Percentiles rank a stretch among this genome's conserved stretches.
These are phyloP conservation scores for Plasmodium vivax DNA, from an alignment of 169 alveolate species.

Conservation along the genomic window DNA sequence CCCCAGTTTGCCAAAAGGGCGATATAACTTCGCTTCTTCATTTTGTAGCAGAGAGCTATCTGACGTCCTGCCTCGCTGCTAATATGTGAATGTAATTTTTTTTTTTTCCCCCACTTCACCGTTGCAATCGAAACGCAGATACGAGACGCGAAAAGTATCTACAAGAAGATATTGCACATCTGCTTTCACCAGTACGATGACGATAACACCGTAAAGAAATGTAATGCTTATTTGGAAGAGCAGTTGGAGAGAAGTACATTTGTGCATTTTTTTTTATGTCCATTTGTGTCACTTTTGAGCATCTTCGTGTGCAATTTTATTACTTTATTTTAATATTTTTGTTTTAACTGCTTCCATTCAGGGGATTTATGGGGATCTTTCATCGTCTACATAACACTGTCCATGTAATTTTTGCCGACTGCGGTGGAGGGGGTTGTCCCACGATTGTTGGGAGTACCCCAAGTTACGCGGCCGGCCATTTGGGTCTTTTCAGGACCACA, in stretches of 20 bases:
- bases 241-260: background rate
- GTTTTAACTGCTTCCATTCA: background rate
- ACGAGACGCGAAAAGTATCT: slow-evolving; percentile 56
- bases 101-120: background rate
- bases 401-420: slow-evolving; percentile 25
- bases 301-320: background rate
- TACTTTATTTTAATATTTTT: slow-evolving; percentile 4
- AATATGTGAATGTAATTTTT: background rate
- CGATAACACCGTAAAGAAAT: slow-evolving; percentile 57
- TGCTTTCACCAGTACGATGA: slow-evolving; percentile 66
- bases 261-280: background rate
- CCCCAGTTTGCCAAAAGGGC: background rate
- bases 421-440: background rate
- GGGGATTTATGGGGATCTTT: slow-evolving; percentile 75
- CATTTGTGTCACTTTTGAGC: background rate
- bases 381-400: slow-evolving; percentile 54
- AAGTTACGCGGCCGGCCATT: background rate
- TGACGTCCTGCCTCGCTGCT: background rate
- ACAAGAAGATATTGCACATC: slow-evolving; percentile 31
- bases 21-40: background rate
- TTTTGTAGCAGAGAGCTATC: background rate
- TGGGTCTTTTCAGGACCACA: background rate
- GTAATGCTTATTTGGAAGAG: slow-evolving; percentile 9
- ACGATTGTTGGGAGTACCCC: background rate
- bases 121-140: slow-evolving; percentile 17